phyloP scores from a whole-genome alignment of 2,329 filamentous ascomycete genomes.

The Diplocarpon rosae region DNA sequence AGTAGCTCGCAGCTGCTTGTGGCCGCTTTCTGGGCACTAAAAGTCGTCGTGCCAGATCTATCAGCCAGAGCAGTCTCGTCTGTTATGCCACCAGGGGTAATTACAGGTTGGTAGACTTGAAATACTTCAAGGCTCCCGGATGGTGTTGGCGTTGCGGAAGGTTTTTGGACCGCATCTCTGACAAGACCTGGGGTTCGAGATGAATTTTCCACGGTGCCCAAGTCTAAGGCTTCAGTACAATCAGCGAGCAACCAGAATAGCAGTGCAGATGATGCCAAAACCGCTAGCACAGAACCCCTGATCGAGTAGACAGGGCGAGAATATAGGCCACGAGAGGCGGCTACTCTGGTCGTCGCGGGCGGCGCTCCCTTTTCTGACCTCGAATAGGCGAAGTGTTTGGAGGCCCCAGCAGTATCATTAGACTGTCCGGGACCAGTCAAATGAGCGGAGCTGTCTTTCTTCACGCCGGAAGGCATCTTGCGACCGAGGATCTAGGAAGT shows the following conservation, averaged over 20 bases:
- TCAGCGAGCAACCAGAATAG: slow-evolving; percentile 7
- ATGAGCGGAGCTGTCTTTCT: too few relatives aligned
- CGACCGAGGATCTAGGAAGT: background rate
- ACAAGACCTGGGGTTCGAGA: slow-evolving; percentile 10
- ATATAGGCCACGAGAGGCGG: background rate
- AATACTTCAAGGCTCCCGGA: slow-evolving; percentile 46
- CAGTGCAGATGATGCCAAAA: slow-evolving; percentile 4
- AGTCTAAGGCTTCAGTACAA: slow-evolving; percentile 3
- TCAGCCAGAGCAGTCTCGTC: slow-evolving; percentile 27
- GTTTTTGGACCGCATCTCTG: slow-evolving; percentile 15
- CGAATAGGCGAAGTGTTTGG: background rate
- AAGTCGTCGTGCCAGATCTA: slow-evolving; percentile 18
- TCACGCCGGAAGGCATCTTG: background rate
- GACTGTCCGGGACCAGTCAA: too few relatives aligned
- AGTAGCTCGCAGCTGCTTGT: slow-evolving; percentile 37
- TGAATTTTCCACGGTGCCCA: background rate
- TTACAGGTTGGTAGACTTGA: slow-evolving; percentile 57
- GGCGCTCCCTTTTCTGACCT: background rate
- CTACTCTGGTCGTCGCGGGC: too few relatives aligned
- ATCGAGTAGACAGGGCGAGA: background rate
- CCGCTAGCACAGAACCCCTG: background rate
- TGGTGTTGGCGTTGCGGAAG: slow-evolving; percentile 19
- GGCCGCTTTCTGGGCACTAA: slow-evolving; percentile 17
- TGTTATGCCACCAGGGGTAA: slow-evolving; percentile 36
- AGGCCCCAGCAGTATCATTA: too few relatives aligned